Evolutionary conservation across 1,284 basidiomycete genomes (phyloP).

Genomic region (Vanrija sp.): DNA sequence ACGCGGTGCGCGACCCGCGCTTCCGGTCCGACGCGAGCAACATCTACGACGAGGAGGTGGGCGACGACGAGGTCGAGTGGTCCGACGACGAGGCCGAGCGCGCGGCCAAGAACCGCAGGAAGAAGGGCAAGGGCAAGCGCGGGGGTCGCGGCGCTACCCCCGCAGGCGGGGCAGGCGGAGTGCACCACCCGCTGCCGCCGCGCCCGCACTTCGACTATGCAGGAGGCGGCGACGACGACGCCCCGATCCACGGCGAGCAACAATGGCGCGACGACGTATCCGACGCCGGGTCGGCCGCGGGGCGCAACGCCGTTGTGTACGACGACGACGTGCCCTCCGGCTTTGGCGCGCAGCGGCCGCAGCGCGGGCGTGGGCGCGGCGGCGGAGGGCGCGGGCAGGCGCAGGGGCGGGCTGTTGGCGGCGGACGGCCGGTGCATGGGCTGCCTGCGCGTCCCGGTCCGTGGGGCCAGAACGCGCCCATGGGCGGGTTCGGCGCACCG

Average conservation of each 20-base stretch:
- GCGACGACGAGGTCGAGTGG: conserved; percentile 56
- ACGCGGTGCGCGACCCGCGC: conserved; percentile 49
- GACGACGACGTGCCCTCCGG: conserved; percentile 17
- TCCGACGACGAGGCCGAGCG: conserved; percentile 57
- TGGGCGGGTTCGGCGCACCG: neutral
- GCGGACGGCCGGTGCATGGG: neutral
- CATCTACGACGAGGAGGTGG: conserved; percentile 56
- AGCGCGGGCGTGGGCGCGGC: conserved; percentile 21
- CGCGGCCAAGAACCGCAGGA: conserved; percentile 49
- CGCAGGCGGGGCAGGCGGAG: neutral
- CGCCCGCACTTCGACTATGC: conserved; percentile 43
- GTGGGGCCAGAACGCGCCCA: neutral
- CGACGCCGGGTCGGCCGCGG: conserved; percentile 17
- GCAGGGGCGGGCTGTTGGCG: conserved; percentile 5
- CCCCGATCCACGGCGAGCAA: conserved; percentile 26
- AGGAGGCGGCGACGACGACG: conserved; percentile 14
- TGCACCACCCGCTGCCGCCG: conserved; percentile 20
- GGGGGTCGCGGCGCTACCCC: neutral
- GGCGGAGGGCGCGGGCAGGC: conserved; percentile 8
- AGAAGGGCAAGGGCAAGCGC: conserved; percentile 19
- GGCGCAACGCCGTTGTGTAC: conserved; percentile 6
- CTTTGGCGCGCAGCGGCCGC: neutral
- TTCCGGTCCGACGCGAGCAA: conserved; percentile 56
- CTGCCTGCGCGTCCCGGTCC: neutral
- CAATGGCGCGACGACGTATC: conserved; percentile 16